Percentiles rank a stretch among this genome's conserved stretches.
These are phyloP conservation scores for Fagopyrum tataricum DNA, from an alignment of 148 eudicot species.

Conservation along the genomic window DNA sequence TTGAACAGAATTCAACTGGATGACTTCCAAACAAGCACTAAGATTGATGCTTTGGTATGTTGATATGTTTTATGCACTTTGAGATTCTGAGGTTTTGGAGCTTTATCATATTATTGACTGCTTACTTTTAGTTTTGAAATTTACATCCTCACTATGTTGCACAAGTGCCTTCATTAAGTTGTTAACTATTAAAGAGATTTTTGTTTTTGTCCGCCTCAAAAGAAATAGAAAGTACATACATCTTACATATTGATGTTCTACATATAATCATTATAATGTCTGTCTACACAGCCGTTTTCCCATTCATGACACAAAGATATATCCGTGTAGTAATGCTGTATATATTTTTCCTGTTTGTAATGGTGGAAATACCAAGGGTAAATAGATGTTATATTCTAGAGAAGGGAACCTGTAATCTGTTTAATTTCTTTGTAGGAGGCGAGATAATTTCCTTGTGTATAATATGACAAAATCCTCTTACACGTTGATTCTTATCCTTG, in stretches of 20 bases:
- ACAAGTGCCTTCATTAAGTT: neutral
- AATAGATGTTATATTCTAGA: neutral
- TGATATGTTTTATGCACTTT: neutral
- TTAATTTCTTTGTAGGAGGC: neutral
- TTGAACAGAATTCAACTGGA: constrained; percentile 66
- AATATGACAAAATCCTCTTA: neutral
- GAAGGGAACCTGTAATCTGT: neutral
- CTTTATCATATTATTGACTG: neutral
- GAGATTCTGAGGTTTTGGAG: neutral
- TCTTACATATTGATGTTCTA: neutral
- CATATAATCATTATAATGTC: neutral
- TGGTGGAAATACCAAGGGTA: neutral
- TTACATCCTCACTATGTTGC: neutral
- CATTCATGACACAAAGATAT: neutral
- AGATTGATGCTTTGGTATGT: constrained; percentile 94
- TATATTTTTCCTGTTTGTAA: neutral
- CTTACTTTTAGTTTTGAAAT: neutral
- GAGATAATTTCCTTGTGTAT: neutral
- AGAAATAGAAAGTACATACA: neutral
- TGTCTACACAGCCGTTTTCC: neutral
- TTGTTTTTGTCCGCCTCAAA: neutral
- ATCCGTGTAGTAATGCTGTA: neutral
- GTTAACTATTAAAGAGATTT: neutral
- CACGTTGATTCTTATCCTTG: neutral
- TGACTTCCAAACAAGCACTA: constrained; percentile 92